Percentiles rank a stretch among this genome's conserved stretches.
Evolutionary conservation across 176 grass and related monocot species (phyloP).

Genomic region (Bonia amplexicaulis): DNA sequence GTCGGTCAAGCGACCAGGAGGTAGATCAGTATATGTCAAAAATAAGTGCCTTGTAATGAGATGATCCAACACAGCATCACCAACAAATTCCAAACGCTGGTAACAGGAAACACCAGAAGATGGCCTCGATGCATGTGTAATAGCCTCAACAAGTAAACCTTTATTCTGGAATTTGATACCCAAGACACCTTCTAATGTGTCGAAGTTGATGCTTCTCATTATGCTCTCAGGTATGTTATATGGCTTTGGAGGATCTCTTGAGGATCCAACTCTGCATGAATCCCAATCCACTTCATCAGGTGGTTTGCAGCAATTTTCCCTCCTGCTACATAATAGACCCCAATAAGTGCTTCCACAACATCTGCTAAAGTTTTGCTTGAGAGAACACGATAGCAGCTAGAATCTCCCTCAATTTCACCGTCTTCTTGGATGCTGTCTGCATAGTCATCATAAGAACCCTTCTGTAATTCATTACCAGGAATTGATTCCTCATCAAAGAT

Average conservation of each 20-base stretch:
- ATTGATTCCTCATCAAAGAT: slow-evolving; percentile 56
- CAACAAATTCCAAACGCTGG: slow-evolving; percentile 96
- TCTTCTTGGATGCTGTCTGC: slow-evolving; percentile 74
- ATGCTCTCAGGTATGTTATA: slow-evolving; percentile 88
- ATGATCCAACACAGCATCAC: slow-evolving; percentile 98
- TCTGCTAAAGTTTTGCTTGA: slow-evolving; percentile 97
- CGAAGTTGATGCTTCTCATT: slow-evolving; percentile 81
- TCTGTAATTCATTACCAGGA: slow-evolving; percentile 31
- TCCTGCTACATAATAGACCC: slow-evolving; percentile 90
- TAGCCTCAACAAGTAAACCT: slow-evolving; percentile 84
- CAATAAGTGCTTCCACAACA: slow-evolving; percentile 96
- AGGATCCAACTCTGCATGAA: slow-evolving; percentile 79
- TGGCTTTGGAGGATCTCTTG: slow-evolving; percentile 68
- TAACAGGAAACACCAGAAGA: slow-evolving; percentile 98
- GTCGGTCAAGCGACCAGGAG: slow-evolving; percentile 90
- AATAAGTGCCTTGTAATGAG: slow-evolving; percentile 86
- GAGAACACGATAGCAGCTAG: slow-evolving; percentile 88
- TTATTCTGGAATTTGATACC: slow-evolving; percentile 65
- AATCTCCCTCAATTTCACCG: slow-evolving; percentile 93
- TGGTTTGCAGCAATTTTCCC: slow-evolving; percentile 95
- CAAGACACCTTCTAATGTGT: slow-evolving; percentile 67
- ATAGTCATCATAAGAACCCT: slow-evolving; percentile 52
- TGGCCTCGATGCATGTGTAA: slow-evolving; percentile 91
- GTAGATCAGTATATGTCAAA: slow-evolving; percentile 92
- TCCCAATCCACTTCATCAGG: slow-evolving; percentile 96